Base-by-base conservation (phyloP, 202 grass and related monocot genomes). In the Bolboschoenoplectus hybrid region DNA sequence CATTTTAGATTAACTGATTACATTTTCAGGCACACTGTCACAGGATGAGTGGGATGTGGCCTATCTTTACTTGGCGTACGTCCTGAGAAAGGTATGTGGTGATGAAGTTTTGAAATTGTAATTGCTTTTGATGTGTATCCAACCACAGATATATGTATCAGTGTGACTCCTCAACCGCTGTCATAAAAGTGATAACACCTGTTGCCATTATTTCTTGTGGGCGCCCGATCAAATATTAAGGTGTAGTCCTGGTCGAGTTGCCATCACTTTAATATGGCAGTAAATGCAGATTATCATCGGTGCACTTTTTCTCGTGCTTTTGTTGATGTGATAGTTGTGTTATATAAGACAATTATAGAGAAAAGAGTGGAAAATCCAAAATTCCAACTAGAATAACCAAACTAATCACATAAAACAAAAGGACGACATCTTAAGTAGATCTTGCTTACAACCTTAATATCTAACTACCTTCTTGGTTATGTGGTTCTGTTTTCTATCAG, bases 11-110 rank as follows among this genome's bases (percentile, higher is more conserved):
- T 63, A 5, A 26, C 49, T 44, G 40, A 71, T 26, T 16, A 36
- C 7, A 83, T 80, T 67, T 82, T 74, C 89, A 98, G 93, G 91
- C 56, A 91, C 96, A 62, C 81, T 98, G 53, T 90, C 93, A 11
- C 89, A 88, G 35, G 93, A 95, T 84, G 96, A 98, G 88, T 98
- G 93, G 93, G 96, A 95, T 46, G 93, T 94, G 39, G 91, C 96
- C 4, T 98, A 98, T 91, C 89, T 98, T 41, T 98, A 98, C 81
- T 90, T 94, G 0, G 89, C 96, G n/a, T 95, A 93, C 36, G 93
- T 98, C 19, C 89, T 98, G 82, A 91, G 88, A 50, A 95, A 98
- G 96, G 93, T 95, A 95, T 26, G 8, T 6, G 38, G 14, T 61
- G 14, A 57, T 61, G 55, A 74, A 12, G 11, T 43, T 43, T 12